Percentiles rank a stretch among this genome's conserved stretches.
phyloP scores from a whole-genome alignment of 345 rosid species.

The Stellera chamaejasme region DNA sequence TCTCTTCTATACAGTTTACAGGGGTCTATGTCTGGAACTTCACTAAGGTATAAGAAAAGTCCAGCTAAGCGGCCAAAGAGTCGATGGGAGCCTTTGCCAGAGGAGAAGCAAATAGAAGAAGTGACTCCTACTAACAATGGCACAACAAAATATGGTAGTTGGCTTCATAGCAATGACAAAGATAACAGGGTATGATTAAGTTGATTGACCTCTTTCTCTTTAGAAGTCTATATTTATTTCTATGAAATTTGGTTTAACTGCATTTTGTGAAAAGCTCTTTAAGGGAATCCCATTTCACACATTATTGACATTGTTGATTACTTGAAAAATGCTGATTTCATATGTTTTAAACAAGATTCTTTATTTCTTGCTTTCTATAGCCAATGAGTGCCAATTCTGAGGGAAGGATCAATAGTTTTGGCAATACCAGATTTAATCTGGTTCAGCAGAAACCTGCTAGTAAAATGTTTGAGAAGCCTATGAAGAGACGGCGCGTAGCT shows the following conservation, averaged over 20 bases:
- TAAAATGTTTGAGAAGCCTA: constrained; percentile 52
- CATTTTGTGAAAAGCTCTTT: constrained; percentile 1
- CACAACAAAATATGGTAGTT: constrained; percentile 47
- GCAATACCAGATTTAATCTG: constrained; percentile 27
- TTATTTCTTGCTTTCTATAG: constrained; percentile 24
- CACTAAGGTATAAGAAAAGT: constrained; percentile 44
- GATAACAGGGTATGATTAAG: constrained; percentile 43
- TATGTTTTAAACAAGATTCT: constrained; percentile 8
- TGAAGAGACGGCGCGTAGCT: constrained; percentile 67
- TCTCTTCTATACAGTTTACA: constrained; percentile 17
- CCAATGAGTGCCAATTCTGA: constrained; percentile 27
- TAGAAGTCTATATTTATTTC: neutral
- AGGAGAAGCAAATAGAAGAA: constrained; percentile 49
- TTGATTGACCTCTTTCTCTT: constrained; percentile 8
- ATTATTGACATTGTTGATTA: neutral
- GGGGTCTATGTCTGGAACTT: constrained; percentile 27
- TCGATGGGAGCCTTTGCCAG: constrained; percentile 95
- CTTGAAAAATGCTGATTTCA: constrained; percentile 6
- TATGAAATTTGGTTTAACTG: neutral
- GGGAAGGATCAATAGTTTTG: constrained; percentile 43
- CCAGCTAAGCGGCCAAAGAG: constrained; percentile 77
- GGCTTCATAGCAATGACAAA: constrained; percentile 39
- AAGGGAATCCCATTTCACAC: neutral
- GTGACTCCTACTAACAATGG: constrained; percentile 28
- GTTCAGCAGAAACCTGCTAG: constrained; percentile 41